Conservation (phyloP, 2,329 filamentous ascomycete genomes). For the Diaporthe citrichinensis region DNA sequence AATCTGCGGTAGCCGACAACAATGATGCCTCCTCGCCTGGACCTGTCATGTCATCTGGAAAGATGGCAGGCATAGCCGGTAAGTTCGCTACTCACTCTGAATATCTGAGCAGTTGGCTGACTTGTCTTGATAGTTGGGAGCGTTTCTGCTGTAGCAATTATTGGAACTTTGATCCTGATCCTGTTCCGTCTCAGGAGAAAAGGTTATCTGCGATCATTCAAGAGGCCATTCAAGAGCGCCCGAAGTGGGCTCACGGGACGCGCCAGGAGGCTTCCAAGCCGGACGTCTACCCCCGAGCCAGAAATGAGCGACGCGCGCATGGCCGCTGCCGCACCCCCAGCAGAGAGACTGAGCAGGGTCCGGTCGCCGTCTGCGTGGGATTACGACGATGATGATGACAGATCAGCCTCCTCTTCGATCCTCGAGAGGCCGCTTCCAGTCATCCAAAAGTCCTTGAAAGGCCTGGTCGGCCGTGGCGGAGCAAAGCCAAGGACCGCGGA, state of each 20-base stretch:
- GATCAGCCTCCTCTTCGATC: not conserved
- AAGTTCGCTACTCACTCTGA: not conserved
- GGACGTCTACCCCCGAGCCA: constrained; percentile 23
- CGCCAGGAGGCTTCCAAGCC: not conserved
- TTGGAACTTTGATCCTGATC: constrained; percentile 16
- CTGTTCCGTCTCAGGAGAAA: constrained; percentile 22
- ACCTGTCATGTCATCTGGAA: constrained; percentile 20
- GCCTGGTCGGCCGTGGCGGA: constrained; percentile 15
- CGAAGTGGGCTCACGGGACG: not conserved
- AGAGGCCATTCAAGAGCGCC: not conserved
- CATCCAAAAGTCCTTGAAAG: not conserved
- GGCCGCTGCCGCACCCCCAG: no score
- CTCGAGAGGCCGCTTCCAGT: constrained; percentile 6
- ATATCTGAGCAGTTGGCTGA: not conserved
- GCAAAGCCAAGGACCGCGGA: not conserved
- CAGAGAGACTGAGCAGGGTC: not conserved
- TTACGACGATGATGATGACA: not conserved
- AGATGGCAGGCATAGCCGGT: constrained; percentile 35
- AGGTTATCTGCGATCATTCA: constrained; percentile 1
- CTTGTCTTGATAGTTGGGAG: constrained; percentile 16
- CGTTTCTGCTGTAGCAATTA: constrained; percentile 20
- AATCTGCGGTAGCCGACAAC: not conserved
- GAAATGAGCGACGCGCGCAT: not conserved
- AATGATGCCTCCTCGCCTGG: not conserved
- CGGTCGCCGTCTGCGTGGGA: constrained; percentile 12